Conservation (phyloP, 345 rosid species). For the Hypericum androsaemum region DNA sequence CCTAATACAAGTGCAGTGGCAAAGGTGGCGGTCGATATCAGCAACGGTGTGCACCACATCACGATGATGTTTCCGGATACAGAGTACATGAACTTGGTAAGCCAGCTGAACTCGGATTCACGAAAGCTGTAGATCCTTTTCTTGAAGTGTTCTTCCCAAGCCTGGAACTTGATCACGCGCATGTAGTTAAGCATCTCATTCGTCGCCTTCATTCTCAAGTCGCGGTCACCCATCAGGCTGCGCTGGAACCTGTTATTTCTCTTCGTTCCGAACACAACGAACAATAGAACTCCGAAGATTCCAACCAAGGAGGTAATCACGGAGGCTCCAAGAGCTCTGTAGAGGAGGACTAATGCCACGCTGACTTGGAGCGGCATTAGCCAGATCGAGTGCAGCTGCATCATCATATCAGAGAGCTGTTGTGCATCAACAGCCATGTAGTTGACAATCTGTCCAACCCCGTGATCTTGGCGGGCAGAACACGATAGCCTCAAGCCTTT, state of each 20-base stretch:
- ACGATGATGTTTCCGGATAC: slow-evolving; percentile 55
- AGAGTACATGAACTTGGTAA: slow-evolving; percentile 71
- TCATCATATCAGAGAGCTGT: slow-evolving; percentile 94
- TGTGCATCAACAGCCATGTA: slow-evolving; percentile 99
- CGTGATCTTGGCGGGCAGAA: slow-evolving; percentile 86
- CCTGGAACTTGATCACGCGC: slow-evolving; percentile 93
- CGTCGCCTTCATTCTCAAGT: slow-evolving; percentile 84
- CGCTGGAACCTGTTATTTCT: slow-evolving; percentile 57
- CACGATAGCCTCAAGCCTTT: slow-evolving; percentile 69
- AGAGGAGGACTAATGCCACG: slow-evolving; percentile 61
- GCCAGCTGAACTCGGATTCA: slow-evolving; percentile 68
- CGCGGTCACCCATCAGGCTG: slow-evolving; percentile 66
- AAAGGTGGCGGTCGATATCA: slow-evolving; percentile 67
- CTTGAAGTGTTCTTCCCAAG: slow-evolving; percentile 92
- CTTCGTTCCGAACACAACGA: slow-evolving; percentile 40
- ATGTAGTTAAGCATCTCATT: slow-evolving; percentile 88
- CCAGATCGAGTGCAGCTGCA: slow-evolving; percentile 91
- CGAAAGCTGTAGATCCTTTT: slow-evolving; percentile 63
- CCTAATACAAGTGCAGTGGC: slow-evolving; percentile 60
- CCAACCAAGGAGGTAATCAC: slow-evolving; percentile 49
- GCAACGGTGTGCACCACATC: slow-evolving; percentile 73
- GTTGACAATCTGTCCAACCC: slow-evolving; percentile 92
- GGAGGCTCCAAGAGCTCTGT: slow-evolving; percentile 50
- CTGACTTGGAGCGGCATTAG: slow-evolving; percentile 70
- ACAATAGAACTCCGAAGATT: slow-evolving; percentile 34